phyloP scores from a whole-genome alignment of 441 rosid species.

The Aleurites moluccanus region DNA sequence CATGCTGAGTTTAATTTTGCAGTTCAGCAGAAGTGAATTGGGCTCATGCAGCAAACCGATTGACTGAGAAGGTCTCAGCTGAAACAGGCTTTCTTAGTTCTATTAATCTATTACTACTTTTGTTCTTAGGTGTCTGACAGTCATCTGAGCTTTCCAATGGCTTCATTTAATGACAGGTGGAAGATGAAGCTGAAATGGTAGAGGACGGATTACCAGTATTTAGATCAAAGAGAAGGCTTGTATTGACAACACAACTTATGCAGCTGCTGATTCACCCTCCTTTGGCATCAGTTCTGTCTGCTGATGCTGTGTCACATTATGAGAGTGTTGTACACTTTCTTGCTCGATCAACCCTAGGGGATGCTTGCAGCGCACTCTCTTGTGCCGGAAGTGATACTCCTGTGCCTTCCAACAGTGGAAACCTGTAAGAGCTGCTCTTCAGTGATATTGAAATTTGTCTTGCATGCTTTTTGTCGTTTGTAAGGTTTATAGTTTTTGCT shows the following conservation, averaged over 20 bases:
- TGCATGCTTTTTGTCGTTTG: neutral
- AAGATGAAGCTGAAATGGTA: conserved; percentile 43
- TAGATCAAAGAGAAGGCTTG: conserved; percentile 72
- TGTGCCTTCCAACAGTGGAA: conserved; percentile 33
- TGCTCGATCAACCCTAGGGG: conserved; percentile 65
- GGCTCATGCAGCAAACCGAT: conserved; percentile 63
- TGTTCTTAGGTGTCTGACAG: conserved; percentile 1
- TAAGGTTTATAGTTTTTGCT: neutral
- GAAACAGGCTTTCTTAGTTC: conserved; percentile 12
- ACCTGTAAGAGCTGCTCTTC: conserved; percentile 44
- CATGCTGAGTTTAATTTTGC: conserved; percentile 30
- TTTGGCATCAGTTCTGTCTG: conserved; percentile 43
- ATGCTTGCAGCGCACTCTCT: conserved; percentile 56
- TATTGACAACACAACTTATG: conserved; percentile 74
- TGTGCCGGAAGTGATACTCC: conserved; percentile 32
- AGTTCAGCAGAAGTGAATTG: conserved; percentile 72
- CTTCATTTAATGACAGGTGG: conserved; percentile 51
- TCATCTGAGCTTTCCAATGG: conserved; percentile 20
- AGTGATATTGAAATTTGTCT: conserved; percentile 4
- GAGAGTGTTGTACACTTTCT: conserved; percentile 52
- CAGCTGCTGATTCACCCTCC: conserved; percentile 69
- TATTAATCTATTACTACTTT: conserved; percentile 4
- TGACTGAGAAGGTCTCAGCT: conserved; percentile 66
- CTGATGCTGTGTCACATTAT: conserved; percentile 46
- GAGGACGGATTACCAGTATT: conserved; percentile 42